Evolutionary conservation across 177 flowering plant genomes (phyloP).

Genomic region (Tripterygium wilfordii): DNA sequence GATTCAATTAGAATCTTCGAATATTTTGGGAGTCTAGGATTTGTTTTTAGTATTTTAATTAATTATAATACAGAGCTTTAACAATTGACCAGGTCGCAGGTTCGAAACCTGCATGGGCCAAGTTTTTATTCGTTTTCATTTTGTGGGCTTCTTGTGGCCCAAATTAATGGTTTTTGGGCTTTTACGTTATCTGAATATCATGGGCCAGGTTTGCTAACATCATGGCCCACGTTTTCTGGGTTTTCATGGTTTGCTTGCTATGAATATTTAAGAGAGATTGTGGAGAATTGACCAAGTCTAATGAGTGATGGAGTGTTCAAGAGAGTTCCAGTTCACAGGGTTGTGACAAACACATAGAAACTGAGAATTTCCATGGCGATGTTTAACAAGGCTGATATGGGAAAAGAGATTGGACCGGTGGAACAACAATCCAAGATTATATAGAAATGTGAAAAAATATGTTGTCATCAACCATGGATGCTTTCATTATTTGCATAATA

Average conservation of each 20-base stretch:
- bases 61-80: no score
- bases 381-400: conserved; percentile 19
- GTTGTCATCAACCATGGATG: conserved; percentile 9
- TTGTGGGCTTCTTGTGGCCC: no score
- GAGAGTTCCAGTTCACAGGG: conserved; percentile 45
- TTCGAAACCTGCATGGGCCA: no score
- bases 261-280: not conserved
- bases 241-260: not conserved
- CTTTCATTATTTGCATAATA: no score
- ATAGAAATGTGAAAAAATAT: conserved; percentile 30
- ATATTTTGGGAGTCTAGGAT: not conserved
- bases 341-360: conserved; percentile 22
- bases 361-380: conserved; percentile 29
- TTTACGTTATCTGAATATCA: no score
- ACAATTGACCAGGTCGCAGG: no score
- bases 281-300: conserved; percentile 19
- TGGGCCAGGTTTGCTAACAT: no score
- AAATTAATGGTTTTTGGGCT: no score
- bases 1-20: not conserved
- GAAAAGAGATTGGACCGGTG: conserved; percentile 29
- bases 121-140: no score
- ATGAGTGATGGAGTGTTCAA: conserved; percentile 40
- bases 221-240: not conserved
- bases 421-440: conserved; percentile 17
- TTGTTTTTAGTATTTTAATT: no score